Evolutionary conservation across 2,329 filamentous ascomycete species (phyloP).

Genomic region (Pseudogymnoascus sp.): DNA sequence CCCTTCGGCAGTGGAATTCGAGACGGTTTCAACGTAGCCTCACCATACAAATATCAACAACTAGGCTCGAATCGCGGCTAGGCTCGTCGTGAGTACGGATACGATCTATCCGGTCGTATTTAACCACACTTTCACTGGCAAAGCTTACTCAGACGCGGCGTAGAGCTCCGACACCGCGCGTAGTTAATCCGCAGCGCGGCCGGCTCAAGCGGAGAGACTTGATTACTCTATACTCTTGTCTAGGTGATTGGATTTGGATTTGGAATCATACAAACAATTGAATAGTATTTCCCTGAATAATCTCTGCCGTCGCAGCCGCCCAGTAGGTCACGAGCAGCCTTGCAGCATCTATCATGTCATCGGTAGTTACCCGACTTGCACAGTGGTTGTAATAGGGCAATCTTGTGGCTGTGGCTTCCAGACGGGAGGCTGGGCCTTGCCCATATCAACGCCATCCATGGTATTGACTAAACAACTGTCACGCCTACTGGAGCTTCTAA

Average conservation of each 20-base stretch:
- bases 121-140: neutral
- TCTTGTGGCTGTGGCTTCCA: neutral
- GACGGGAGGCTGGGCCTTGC: neutral
- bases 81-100: neutral
- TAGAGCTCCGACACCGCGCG: neutral
- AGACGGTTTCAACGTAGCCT: neutral
- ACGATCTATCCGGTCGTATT: neutral
- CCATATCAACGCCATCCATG: neutral
- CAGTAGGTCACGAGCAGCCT: neutral
- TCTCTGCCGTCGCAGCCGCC: neutral
- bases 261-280: neutral
- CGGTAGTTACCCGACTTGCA: neutral
- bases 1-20: neutral
- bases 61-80: neutral
- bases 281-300: neutral
- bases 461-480: neutral
- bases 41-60: neutral
- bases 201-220: neutral
- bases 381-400: neutral
- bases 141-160: neutral
- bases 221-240: neutral
- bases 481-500: neutral
- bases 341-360: neutral
- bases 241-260: neutral
- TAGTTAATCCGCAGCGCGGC: neutral